Evolutionary conservation across 1,284 basidiomycete genomes (phyloP), one percentile per base, ranked within the genome.

Genomic region (Pseudozyma tsukubaensis): DNA sequence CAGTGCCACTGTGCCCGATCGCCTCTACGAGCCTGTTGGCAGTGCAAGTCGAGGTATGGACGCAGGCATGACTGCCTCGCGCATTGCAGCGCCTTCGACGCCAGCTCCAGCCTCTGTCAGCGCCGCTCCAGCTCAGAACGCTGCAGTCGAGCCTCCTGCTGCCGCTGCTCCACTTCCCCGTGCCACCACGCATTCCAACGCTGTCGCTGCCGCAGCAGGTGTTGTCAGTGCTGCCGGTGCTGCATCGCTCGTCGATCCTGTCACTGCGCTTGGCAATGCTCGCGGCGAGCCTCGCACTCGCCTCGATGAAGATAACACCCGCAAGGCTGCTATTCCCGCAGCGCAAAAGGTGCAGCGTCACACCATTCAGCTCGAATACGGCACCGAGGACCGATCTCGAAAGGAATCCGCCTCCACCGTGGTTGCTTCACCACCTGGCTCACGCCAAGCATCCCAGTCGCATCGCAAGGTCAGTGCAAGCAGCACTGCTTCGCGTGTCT

Each of bases 291-390:
- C 74, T 2, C 66, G 74, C 18, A 76, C 74, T 21, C 62, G 74
- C 14, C 67, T 76, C 37, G 74, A 76, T 37, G 67, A 64, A 5
- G 52, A 37, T 18, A 36, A 40, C 21, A 34, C 21, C 18, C 50
- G 19, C 40, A n/a, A n/a, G 10, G 43, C 57, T 29, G n/a, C 45
- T 7, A 24, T 39, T 21, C 48, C 68, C 0, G 76, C 76, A 3
- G 76, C 73, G 5, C 70, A 74, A 29, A 82, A 82, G 64, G 61
- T 69, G 36, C 80, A 82, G 67, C 66, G 79, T 24, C 80, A 82
- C 65, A 82, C 80, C 2, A 77, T 82, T 44, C 80, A 82, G 72
- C 72, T 82, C 58, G 80, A 82, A 58, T 82, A 82, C 50, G 66
- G 72, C 52, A 65, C 57, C 56, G 61, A 72, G 29, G 66, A 70